phyloP scores from a whole-genome alignment of 2,329 filamentous ascomycete species.

The Trichoderma pleuroti region DNA sequence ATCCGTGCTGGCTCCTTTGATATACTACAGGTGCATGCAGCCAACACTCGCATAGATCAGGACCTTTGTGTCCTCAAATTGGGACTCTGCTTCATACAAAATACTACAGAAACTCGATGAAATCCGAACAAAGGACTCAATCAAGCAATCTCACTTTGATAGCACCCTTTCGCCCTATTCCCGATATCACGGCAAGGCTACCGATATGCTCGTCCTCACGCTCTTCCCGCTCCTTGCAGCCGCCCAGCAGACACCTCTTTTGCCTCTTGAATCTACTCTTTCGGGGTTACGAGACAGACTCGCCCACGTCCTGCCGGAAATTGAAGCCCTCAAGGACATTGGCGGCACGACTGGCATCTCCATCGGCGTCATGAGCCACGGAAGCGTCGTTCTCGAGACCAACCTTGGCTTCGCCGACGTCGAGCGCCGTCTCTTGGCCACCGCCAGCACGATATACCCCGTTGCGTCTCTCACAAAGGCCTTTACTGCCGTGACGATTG shows the following conservation, averaged over 20 bases:
- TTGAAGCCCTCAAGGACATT: not conserved
- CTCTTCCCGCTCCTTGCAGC: not conserved
- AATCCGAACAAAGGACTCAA: not conserved
- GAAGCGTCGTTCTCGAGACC: not conserved
- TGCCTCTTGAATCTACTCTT: not conserved
- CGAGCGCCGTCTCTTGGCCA: not conserved
- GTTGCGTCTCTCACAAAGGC: not conserved
- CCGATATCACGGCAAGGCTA: not conserved
- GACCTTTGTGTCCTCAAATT: not conserved
- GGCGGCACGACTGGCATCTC: not conserved
- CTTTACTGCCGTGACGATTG: not conserved
- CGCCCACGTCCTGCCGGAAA: not conserved
- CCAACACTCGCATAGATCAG: not conserved
- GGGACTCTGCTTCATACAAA: not conserved
- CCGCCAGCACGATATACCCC: not conserved
- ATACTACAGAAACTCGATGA: not conserved
- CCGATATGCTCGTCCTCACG: not conserved
- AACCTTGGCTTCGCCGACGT: not conserved
- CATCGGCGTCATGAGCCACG: not conserved
- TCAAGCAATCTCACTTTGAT: not conserved
- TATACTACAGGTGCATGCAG: not conserved
- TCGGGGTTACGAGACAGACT: not conserved
- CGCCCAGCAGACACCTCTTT: not conserved
- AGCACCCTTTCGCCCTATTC: not conserved
- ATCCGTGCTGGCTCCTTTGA: not conserved